A percentile compares a stretch with the other conserved stretches of the same genome.
Conservation (phyloP, 2,329 filamentous ascomycete species). For the Hymenoscyphus albidus region DNA sequence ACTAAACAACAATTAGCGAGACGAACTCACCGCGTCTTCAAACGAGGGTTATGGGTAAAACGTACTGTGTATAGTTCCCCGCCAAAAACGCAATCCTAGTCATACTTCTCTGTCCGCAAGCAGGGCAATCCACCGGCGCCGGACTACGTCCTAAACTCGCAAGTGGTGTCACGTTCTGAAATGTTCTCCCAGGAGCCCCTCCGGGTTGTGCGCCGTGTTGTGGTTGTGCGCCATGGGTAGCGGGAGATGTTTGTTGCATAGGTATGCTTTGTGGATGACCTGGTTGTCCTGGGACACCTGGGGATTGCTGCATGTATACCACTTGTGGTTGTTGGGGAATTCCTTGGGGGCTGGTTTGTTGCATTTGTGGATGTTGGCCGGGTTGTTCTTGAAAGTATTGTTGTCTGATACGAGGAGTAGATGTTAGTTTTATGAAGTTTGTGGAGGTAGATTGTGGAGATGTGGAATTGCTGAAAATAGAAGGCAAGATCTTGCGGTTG, state of each 20-base stretch:
- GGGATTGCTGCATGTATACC: slow-evolving; percentile 11
- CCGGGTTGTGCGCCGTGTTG: background rate
- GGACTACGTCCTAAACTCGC: slow-evolving; percentile 12
- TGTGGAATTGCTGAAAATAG: background rate
- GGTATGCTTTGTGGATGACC: slow-evolving; percentile 4
- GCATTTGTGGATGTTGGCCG: background rate
- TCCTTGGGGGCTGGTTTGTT: slow-evolving; percentile 1
- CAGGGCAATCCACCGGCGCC: slow-evolving; percentile 20
- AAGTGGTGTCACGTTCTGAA: slow-evolving; percentile 19
- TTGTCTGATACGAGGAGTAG: background rate
- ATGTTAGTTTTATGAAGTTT: background rate
- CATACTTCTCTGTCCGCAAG: slow-evolving; percentile 18
- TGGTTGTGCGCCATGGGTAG: background rate
- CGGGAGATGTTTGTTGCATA: background rate
- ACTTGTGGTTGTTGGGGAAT: slow-evolving; percentile 13
- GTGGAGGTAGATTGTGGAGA: background rate
- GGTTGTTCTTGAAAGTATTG: slow-evolving; percentile 12
- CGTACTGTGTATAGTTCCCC: slow-evolving; percentile 16
- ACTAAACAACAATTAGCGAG: slow-evolving; percentile 5
- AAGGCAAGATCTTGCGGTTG: background rate
- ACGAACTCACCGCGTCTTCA: background rate
- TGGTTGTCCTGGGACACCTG: slow-evolving; percentile 2
- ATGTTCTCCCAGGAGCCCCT: slow-evolving; percentile 5
- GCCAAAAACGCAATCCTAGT: slow-evolving; percentile 10
- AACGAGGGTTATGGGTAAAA: background rate